These are phyloP conservation scores for Suillus cothurnatus DNA, from an alignment of 768 basidiomycete species.

Conservation along the genomic window DNA sequence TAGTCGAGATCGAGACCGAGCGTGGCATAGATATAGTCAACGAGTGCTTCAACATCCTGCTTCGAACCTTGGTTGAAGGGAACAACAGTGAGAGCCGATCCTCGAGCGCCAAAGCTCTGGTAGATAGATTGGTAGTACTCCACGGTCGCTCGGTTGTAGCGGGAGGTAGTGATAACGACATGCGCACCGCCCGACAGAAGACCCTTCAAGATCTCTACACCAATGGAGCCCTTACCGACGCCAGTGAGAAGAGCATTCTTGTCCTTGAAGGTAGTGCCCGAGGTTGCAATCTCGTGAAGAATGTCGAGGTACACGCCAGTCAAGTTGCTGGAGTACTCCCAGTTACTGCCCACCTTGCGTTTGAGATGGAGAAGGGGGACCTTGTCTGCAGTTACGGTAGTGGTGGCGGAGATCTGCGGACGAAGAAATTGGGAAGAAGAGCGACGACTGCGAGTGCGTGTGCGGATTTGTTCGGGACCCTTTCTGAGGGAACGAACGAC, in stretches of 20 bases:
- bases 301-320: conserved; percentile 96
- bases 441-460: conserved; percentile 72
- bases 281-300: conserved; percentile 96
- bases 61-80: conserved; percentile 99
- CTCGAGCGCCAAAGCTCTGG: conserved; percentile 92
- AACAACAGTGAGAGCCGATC: conserved; percentile 96
- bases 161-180: conserved; percentile 96
- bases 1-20: conserved; percentile 98
- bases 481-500: conserved; percentile 93
- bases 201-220: conserved; percentile 96
- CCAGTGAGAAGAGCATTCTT: conserved; percentile 98
- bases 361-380: conserved; percentile 95
- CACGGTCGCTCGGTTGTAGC: conserved; percentile 93
- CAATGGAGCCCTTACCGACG: conserved; percentile 97
- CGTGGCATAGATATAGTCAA: conserved; percentile 97
- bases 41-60: conserved; percentile 96
- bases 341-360: conserved; percentile 90
- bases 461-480: conserved; percentile 59
- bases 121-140: conserved; percentile 99
- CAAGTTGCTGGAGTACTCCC: conserved; percentile 98
- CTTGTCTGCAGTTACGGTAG: conserved; percentile 81
- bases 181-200: conserved; percentile 95
- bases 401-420: conserved; percentile 74
- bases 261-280: conserved; percentile 98
- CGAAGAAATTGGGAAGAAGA: conserved; percentile 98